These are phyloP conservation scores for Tetracladium maxilliforme DNA, from an alignment of 2,329 filamentous ascomycete species.

Conservation along the genomic window DNA sequence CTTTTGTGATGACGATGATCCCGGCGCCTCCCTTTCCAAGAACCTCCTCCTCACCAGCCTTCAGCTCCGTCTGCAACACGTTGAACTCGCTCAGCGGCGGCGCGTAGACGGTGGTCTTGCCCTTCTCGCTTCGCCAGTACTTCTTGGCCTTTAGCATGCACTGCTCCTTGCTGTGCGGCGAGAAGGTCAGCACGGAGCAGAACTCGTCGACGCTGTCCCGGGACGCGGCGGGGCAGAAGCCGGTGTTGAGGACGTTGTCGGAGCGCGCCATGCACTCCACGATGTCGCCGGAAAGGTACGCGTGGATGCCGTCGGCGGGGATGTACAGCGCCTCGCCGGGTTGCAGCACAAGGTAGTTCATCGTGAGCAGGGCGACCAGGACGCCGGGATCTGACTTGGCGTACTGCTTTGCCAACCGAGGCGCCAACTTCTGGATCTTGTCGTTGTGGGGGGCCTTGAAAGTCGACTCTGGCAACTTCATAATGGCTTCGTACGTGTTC, in stretches of 20 bases:
- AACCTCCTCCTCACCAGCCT: constrained; percentile 42
- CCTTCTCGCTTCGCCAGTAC: constrained; percentile 35
- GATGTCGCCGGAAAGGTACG: constrained; percentile 82
- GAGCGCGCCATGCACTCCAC: constrained; percentile 97
- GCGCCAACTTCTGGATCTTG: constrained; percentile 50
- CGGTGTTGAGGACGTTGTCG: constrained; percentile 75
- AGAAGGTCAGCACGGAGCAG: constrained; percentile 45
- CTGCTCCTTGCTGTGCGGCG: constrained; percentile 40
- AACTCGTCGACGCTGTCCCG: constrained; percentile 52
- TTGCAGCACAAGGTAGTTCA: constrained; percentile 57
- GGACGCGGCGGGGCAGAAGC: constrained; percentile 55
- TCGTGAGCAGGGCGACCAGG: constrained; percentile 54
- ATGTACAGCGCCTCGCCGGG: constrained; percentile 83
- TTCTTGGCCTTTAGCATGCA: constrained; percentile 33
- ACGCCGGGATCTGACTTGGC: constrained; percentile 47
- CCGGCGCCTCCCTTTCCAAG: constrained; percentile 41
- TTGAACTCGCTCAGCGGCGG: constrained; percentile 62
- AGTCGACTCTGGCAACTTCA: constrained; percentile 25
- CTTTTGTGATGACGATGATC: constrained; percentile 46
- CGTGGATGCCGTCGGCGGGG: constrained; percentile 90
- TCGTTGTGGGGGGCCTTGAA: constrained; percentile 29
- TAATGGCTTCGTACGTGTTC: constrained; percentile 34
- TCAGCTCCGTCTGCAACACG: constrained; percentile 45
- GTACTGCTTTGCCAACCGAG: constrained; percentile 51
- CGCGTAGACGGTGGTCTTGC: constrained; percentile 46